phyloP scores from a whole-genome alignment of 2,329 filamentous ascomycete species.

The Geoglossum cookeanum region DNA sequence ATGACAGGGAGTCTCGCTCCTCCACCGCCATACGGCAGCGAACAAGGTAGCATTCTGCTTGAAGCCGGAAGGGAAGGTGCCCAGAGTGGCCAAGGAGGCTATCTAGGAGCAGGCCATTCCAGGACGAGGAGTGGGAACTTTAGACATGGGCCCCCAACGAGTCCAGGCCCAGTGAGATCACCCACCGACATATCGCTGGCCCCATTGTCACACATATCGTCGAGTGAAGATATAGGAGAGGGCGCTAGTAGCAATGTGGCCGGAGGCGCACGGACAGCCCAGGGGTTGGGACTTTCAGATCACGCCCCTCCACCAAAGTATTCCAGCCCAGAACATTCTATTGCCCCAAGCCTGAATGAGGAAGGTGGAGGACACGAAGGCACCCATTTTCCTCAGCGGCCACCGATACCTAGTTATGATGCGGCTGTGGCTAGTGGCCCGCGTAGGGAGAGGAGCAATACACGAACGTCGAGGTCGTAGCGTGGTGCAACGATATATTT shows the following conservation, averaged over 20 bases:
- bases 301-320: slow-evolving; percentile 48
- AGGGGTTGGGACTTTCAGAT: slow-evolving; percentile 10
- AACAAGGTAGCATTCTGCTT: slow-evolving; percentile 87
- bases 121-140: slow-evolving; percentile 57
- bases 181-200: slow-evolving; percentile 93
- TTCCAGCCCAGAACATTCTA: slow-evolving; percentile 43
- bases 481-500: neutral
- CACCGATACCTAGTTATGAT: slow-evolving; percentile 69
- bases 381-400: slow-evolving; percentile 34
- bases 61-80: slow-evolving; percentile 50
- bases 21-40: slow-evolving; percentile 88
- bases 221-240: slow-evolving; percentile 49
- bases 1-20: slow-evolving; percentile 91
- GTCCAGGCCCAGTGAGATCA: slow-evolving; percentile 73
- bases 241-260: slow-evolving; percentile 37
- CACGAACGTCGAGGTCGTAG: neutral
- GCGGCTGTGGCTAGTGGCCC: slow-evolving; percentile 38
- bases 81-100: slow-evolving; percentile 27
- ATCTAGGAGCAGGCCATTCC: slow-evolving; percentile 40
- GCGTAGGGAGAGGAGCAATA: neutral
- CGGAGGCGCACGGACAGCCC: slow-evolving; percentile 17
- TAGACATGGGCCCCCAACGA: slow-evolving; percentile 50
- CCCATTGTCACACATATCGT: slow-evolving; percentile 54
- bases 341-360: slow-evolving; percentile 34
- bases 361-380: slow-evolving; percentile 40